Evolutionary conservation across 768 basidiomycete genomes (phyloP), one percentile per base, ranked within the genome.

Genomic region (Lactifluus piperatus): DNA sequence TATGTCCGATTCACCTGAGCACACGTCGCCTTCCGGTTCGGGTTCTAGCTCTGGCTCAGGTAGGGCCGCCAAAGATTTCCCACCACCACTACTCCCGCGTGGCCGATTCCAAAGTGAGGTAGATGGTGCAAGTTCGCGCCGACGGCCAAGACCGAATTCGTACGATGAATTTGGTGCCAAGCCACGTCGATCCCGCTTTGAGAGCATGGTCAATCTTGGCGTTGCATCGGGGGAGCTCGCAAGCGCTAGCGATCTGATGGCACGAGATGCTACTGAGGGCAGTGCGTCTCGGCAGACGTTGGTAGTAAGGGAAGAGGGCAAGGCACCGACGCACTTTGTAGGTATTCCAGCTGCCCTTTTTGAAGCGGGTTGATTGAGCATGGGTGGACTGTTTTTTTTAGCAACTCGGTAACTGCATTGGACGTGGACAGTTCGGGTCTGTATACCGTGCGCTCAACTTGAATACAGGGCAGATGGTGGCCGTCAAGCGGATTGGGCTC

Each of bases 381-480:
- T 24, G 8, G 7, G 27, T 5, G 37, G 1, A 4, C 26, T 27
- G n/a, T 54, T 43, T 41, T 30, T 68, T 45, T 30, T 68, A 97
- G 95, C 93, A 95, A 94, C 79, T 99, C 20, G 95, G 95, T 30
- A 94, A 97, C 72, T 94, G 92, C 70, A 95, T 99, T 63, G 95
- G 95, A 2, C 84, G 90, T 50, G 95, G 95, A 8, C 95, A 98
- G 74, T 98, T 97, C 71, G 95, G 95, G 29, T 83, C 93, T 9
- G 95, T 98, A 6, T 97, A 95, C 71, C 84, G 92, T 14, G 94
- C 95, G 13, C 77, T 99, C 58, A 94, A 99, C 70, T 74, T 97
- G 70, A 87, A 88, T 62, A 94, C 88, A 1, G 95, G 95, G 16
- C 91, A 95, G 71, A 95, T 91, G 83, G 94, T 95, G n/a, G 95